phyloP scores from a whole-genome alignment of 345 rosid genomes.

The Linum tenue region DNA sequence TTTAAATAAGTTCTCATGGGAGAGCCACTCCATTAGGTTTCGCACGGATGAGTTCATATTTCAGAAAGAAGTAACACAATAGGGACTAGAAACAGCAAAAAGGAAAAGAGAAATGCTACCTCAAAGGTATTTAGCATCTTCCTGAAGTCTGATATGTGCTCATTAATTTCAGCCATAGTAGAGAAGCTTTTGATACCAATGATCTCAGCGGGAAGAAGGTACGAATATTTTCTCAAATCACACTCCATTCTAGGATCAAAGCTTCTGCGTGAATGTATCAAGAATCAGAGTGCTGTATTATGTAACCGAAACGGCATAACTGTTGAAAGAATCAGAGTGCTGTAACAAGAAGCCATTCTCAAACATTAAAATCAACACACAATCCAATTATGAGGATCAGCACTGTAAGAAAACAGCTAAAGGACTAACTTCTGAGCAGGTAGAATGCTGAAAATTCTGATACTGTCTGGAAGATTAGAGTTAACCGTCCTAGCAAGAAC shows the following conservation, averaged over 20 bases:
- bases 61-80: too few species aligned
- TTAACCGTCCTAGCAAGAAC: constrained; percentile 54
- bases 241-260: constrained; percentile 91
- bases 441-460: constrained; percentile 71
- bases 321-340: too few species aligned
- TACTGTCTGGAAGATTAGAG: constrained; percentile 55
- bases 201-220: constrained; percentile 73
- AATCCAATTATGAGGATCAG: neutral
- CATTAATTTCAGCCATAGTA: constrained; percentile 41
- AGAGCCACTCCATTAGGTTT: neutral
- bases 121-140: constrained; percentile 58
- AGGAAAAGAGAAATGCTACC: constrained; percentile 29
- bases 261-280: constrained; percentile 36
- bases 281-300: neutral
- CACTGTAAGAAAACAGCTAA: neutral
- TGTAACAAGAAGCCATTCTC: too few species aligned
- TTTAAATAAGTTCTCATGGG: neutral
- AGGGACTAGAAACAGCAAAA: constrained; percentile 2
- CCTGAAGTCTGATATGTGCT: constrained; percentile 65
- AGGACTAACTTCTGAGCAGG: constrained; percentile 58
- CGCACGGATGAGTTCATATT: neutral
- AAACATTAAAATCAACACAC: neutral
- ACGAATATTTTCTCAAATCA: constrained; percentile 64
- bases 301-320: neutral
- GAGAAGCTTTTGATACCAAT: constrained; percentile 58